Conservation (phyloP, 2,329 filamentous ascomycete genomes). For the Rhynchosporium graminicola region DNA sequence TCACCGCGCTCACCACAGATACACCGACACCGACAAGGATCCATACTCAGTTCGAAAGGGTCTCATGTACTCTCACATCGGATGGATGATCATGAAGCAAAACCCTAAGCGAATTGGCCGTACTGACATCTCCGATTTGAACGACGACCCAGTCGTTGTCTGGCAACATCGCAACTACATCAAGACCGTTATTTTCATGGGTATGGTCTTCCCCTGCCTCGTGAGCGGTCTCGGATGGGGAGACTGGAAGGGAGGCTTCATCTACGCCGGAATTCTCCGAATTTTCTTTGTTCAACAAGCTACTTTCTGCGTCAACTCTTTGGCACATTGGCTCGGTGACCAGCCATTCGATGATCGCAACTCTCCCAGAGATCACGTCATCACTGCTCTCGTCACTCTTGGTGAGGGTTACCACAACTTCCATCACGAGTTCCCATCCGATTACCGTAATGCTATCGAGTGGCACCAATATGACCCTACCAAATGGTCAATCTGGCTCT, state of each 20-base stretch:
- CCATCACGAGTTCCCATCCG: constrained; percentile 91
- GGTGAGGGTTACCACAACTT: constrained; percentile 95
- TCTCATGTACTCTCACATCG: constrained; percentile 78
- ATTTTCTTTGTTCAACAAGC: constrained; percentile 91
- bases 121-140: constrained; percentile 84
- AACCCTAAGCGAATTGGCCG: constrained; percentile 87
- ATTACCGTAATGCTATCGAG: constrained; percentile 89
- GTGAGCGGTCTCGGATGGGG: constrained; percentile 78
- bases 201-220: constrained; percentile 71
- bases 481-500: constrained; percentile 84
- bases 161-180: constrained; percentile 89
- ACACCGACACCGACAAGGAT: constrained; percentile 90
- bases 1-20: constrained; percentile 86
- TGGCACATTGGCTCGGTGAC: constrained; percentile 89
- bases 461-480: constrained; percentile 93
- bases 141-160: constrained; percentile 81
- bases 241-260: constrained; percentile 79
- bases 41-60: constrained; percentile 91
- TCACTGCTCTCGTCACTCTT: constrained; percentile 82
- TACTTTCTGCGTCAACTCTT: constrained; percentile 89
- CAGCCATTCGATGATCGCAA: constrained; percentile 93
- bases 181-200: constrained; percentile 77
- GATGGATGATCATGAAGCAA: constrained; percentile 94
- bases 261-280: constrained; percentile 82
- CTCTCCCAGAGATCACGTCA: constrained; percentile 83